Base-by-base conservation (phyloP, 2,329 filamentous ascomycete species). In the Ophiostoma ulmi region DNA sequence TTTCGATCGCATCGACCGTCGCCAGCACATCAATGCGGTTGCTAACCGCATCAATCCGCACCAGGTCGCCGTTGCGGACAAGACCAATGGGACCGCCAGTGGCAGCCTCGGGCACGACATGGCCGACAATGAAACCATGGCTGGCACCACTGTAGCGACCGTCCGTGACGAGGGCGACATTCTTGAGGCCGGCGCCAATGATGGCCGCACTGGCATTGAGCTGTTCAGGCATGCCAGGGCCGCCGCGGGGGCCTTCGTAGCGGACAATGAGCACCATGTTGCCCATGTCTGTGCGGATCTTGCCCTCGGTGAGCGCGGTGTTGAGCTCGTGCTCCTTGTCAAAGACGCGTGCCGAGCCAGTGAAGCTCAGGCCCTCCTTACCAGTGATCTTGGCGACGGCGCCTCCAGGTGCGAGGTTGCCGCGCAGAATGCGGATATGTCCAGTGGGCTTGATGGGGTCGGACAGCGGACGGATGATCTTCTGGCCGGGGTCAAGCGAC, bases 331-430 rank as follows among this genome's bases (percentile, higher is more conserved):
- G 84, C 80, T 97, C 94, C 77, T 95, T 94, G 80, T 97, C 84
- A 79, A 95, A 98, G 65, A 96, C 92, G 26, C 89, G 86, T 0
- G 93, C 94, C 74, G 88, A 88, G 67, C 94, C 94, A 0, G 85
- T 90, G 80, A 98, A 98, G 14, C 81, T 83, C 7, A 93, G 85
- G 2, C 94, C 94, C 79, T 98, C 94, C 79, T 97, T 97, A 48
- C 94, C 94, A 0, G 94, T 97, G 79, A 98, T 97, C 80, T 98
- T 98, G 72, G 93, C 94, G 1, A 98, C 94, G 0, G 94, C 91
- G 44, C 94, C 94, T 13, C 89, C 91, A 1, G 94, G 94, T 2
- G 94, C 92, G 41, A 97, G 85, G 78, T 97, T 97, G 26, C 94
- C 94, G 72, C 87, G 87, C 3, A 98, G 85, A 72, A 98, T 91